Base-by-base conservation (phyloP, 768 basidiomycete genomes). In the Leccinum boreale region DNA sequence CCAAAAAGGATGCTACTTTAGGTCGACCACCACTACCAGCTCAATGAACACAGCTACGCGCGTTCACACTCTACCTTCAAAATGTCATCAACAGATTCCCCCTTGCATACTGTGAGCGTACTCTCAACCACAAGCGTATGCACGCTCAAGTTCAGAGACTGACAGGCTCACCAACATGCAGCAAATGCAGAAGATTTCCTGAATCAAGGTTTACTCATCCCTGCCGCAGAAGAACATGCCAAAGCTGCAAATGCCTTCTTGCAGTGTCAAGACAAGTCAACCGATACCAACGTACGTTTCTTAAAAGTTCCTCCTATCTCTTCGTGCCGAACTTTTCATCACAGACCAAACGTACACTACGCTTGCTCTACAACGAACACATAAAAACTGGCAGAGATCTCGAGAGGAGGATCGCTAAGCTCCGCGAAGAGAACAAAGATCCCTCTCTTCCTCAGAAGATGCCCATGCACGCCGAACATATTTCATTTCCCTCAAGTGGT, bases 81-180 rank as follows among this genome's bases (percentile, higher is more conserved):
- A 58, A 72, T 79, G 63, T 67, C 76, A 33, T 57, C 66, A 47
- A 75, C 74, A 58, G 75, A 81, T 44, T 78, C 78, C 55, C 80
- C 83, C 24, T 75, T 85, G 75, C 81, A 82, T 65, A 70, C 77
- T 36, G 83, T 84, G 66, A 75, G 74, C 53, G 3, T 44, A 1
- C 10, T 24, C 12, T 23, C 51, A 42, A 59, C 44, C 12, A 10
- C n/a, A 26, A 4, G 3, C 26, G n/a, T 44, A 17, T 21, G 28
- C 51, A 17, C 17, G 10, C 31, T 68, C 61, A 29, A 55, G 55
- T 29, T 44, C 42, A 44, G 46, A 54, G 47, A 39, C 29, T n/a
- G 19, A 23, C 69, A 92, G 90, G 90, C 91, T 21, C 89, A 93
- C 70, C 85, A 87, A 65, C 89, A 92, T 73, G 87, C 87, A 53